Evolutionary conservation across 2,329 filamentous ascomycete species (phyloP), one percentile per base, ranked within the genome.

Genomic region (Ophiognomonia clavigignenti-juglandacearum): DNA sequence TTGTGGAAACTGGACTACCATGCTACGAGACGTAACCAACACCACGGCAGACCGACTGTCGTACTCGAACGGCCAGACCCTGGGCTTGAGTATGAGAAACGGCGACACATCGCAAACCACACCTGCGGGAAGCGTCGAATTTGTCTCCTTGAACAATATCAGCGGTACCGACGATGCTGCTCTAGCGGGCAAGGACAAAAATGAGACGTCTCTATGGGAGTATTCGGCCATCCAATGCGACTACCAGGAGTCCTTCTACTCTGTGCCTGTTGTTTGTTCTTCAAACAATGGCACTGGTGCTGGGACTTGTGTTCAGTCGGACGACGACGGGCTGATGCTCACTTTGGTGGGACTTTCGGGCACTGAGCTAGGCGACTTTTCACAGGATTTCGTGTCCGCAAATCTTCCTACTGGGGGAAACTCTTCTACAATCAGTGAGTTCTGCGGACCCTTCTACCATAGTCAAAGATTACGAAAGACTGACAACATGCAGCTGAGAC

Each of bases 221-320:
- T 55, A 52, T 36, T 54, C 53, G 34, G 51, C 52, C 19, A 54
- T 53, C 38, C 48, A 49, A 26, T 54, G 53, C 35, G 31, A 22
- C 26, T 45, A 51, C 10, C 16, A 42, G 13, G 51, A 54, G 39
- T 22, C 45, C 16, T 54, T 49, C 32, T 42, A 49, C 18, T 36
- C 29, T 7, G 39, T 44, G 24, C 34, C 39, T 18, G 31, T 54
- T 10, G 18, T 20, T 6, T 54, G 53, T 44, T 14, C 23, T 4
- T 39, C 34, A 13, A 36, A 43, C 11, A 14, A 41, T 20, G 37
- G 34, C 19, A 32, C 27, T 23, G 26, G 40, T 6, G 6, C 23
- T 9, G 31, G 18, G n/a, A 18, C 26, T 2, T 48, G 46, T 23
- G 13, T 18, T 13, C 46, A 44, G 34, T 27, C 41, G n/a, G 36